phyloP scores from a whole-genome alignment of 139 green algal genomes.

The Chlorella sp. region DNA sequence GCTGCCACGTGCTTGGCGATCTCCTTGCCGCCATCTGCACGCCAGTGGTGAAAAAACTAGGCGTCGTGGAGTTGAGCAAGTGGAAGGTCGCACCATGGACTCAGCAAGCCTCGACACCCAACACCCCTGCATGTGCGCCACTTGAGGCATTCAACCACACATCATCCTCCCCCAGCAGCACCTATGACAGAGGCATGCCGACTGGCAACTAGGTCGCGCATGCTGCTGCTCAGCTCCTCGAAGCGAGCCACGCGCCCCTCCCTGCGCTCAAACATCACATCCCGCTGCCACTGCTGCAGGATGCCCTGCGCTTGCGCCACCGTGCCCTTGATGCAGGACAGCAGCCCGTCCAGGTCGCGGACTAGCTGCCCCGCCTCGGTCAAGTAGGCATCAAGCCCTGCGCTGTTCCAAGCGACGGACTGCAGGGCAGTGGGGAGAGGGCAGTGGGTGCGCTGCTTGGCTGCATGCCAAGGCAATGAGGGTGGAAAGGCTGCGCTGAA shows the following conservation, averaged over 20 bases:
- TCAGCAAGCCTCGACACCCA: too few relatives aligned
- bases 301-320: conserved; percentile 71
- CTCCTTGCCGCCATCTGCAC: conserved; percentile 82
- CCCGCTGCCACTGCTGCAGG: conserved; percentile 73
- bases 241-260: conserved; percentile 80
- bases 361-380: conserved; percentile 79
- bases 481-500: too few relatives aligned
- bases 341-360: conserved; percentile 73
- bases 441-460: too few relatives aligned
- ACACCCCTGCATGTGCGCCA: too few relatives aligned
- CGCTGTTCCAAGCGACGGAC: conserved; percentile 83
- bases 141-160: too few relatives aligned
- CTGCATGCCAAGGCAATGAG: too few relatives aligned
- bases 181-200: conserved; percentile 46
- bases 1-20: conserved; percentile 85
- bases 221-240: conserved; percentile 77
- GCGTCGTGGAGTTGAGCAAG: not conserved
- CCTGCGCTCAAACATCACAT: conserved; percentile 91
- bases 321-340: conserved; percentile 86
- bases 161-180: too few relatives aligned
- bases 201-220: conserved; percentile 36
- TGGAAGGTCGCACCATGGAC: too few relatives aligned
- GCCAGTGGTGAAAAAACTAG: not conserved
- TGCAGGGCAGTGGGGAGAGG: not conserved
- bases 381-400: conserved; percentile 86